Percentiles rank a stretch among this genome's conserved stretches.
phyloP scores from a whole-genome alignment of 2,329 filamentous ascomycete genomes.

The Colletotrichum phormii region DNA sequence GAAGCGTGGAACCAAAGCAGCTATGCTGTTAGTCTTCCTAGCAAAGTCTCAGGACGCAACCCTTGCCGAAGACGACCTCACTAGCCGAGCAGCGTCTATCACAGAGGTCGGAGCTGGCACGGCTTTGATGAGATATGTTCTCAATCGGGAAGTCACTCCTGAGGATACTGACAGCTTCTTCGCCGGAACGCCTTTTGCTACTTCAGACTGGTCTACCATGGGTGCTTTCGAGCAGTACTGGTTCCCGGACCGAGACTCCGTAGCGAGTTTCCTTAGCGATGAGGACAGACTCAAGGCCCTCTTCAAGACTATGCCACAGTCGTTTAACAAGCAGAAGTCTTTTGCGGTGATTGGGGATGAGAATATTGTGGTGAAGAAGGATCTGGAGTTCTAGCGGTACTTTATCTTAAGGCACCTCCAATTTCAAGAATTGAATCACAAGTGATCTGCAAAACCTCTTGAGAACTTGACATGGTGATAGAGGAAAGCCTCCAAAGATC shows the following conservation, averaged over 20 bases:
- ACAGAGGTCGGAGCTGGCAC: neutral
- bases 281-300: neutral
- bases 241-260: neutral
- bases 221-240: constrained; percentile 13
- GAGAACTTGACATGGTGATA: too few species aligned
- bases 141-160: neutral
- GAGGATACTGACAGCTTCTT: neutral
- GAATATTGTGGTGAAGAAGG: constrained; percentile 5
- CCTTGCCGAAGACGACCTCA: neutral
- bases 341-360: constrained; percentile 7
- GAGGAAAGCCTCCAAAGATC: too few species aligned
- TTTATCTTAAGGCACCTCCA: neutral
- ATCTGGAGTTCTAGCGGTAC: neutral
- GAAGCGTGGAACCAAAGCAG: neutral
- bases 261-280: neutral
- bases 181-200: constrained; percentile 5
- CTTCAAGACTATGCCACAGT: neutral
- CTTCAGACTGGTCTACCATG: neutral
- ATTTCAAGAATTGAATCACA: neutral
- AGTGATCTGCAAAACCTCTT: neutral
- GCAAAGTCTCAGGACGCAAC: neutral
- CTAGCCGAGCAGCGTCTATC: neutral
- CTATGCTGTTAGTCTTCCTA: neutral
- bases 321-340: neutral
- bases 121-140: neutral